Percentiles rank a stretch among this genome's conserved stretches.
Evolutionary conservation across 768 basidiomycete genomes (phyloP).

Genomic region (Lactarius psammicola): DNA sequence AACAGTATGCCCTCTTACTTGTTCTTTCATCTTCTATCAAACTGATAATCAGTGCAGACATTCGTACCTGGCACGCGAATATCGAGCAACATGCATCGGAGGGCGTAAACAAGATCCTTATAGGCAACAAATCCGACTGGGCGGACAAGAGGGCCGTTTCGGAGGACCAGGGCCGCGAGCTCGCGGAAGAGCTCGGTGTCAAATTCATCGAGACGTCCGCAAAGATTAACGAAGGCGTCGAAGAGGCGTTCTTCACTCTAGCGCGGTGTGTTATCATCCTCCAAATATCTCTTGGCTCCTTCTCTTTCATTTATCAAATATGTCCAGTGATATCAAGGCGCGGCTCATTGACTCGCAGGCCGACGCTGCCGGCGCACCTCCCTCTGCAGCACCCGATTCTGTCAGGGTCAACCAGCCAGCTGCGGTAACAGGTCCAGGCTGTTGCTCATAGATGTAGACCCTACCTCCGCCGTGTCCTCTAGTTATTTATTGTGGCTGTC

Average conservation of each 20-base stretch:
- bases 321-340: slow-evolving; percentile 87
- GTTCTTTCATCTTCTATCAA: background rate
- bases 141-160: slow-evolving; percentile 92
- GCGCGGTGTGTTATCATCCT: slow-evolving; percentile 64
- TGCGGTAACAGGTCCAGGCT: slow-evolving; percentile 39
- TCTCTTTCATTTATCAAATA: background rate
- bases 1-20: slow-evolving; percentile 64
- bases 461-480: background rate
- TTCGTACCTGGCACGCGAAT: slow-evolving; percentile 96
- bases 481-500: slow-evolving; percentile 17
- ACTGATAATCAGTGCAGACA: slow-evolving; percentile 53
- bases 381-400: slow-evolving; percentile 47
- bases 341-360: slow-evolving; percentile 94
- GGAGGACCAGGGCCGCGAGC: slow-evolving; percentile 86
- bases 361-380: slow-evolving; percentile 47
- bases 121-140: slow-evolving; percentile 99
- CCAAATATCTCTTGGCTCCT: background rate
- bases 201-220: slow-evolving; percentile 98
- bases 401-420: slow-evolving; percentile 65
- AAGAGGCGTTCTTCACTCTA: slow-evolving; percentile 97
- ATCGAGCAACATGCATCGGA: slow-evolving; percentile 99
- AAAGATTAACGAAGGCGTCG: slow-evolving; percentile 95
- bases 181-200: slow-evolving; percentile 93
- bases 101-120: slow-evolving; percentile 98
- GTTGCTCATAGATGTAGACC: slow-evolving; percentile 42